phyloP scores from a whole-genome alignment of 169 alveolate genomes.

The Plasmodium reichenowi region DNA sequence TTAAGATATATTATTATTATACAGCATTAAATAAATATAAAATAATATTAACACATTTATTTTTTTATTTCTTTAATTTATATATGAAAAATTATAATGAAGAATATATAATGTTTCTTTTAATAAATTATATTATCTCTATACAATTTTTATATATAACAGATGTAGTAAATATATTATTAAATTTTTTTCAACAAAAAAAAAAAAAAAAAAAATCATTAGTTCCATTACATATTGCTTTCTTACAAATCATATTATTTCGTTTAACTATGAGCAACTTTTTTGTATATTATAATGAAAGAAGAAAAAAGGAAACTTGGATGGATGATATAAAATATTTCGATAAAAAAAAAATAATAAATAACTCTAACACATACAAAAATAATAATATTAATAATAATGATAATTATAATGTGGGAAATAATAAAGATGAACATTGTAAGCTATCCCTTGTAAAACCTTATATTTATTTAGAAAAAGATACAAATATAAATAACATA shows the following conservation, averaged over 20 bases:
- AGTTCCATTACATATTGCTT: conserved; percentile 19
- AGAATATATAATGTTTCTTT: conserved; percentile 7
- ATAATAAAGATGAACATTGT: too few species aligned
- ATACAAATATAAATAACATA: conserved; percentile 12
- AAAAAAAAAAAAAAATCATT: conserved; percentile 18
- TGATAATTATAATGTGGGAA: too few species aligned
- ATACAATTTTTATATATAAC: conserved; percentile 42
- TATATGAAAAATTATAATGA: neutral
- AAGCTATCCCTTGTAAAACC: neutral
- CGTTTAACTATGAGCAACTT: conserved; percentile 33
- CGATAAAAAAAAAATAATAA: neutral
- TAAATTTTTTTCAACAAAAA: conserved; percentile 9
- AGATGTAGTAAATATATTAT: conserved; percentile 24
- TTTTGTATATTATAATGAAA: conserved; percentile 11
- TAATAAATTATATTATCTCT: conserved; percentile 17
- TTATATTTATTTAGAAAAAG: neutral
- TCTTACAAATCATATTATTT: conserved; percentile 30
- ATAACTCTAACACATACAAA: neutral
- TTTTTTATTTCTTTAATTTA: conserved; percentile 15
- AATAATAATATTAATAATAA: neutral
- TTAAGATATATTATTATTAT: too few species aligned
- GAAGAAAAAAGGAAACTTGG: neutral
- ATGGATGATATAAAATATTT: neutral
- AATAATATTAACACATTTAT: too few species aligned
- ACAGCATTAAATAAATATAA: too few species aligned